Evolutionary conservation across 257 asterid genomes (phyloP).

Genomic region (Thymus mandschuricus): DNA sequence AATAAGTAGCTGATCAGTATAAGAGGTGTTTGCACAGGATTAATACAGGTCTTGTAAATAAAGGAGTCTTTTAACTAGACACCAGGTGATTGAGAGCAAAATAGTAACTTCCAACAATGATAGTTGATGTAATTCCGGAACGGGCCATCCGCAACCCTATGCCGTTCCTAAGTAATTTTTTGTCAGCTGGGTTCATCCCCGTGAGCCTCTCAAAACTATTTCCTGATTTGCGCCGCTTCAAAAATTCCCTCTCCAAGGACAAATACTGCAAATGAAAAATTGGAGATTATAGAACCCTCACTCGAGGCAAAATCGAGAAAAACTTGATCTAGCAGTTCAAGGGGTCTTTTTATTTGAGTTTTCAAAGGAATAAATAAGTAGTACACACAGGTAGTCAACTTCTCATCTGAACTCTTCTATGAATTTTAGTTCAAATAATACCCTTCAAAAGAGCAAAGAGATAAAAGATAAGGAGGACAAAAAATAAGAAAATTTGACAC

Average conservation of each 20-base stretch:
- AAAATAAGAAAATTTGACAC: not conserved
- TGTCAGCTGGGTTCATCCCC: slow-evolving; percentile 89
- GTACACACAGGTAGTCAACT: not conserved
- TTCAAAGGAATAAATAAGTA: not conserved
- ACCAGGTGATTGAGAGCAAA: slow-evolving; percentile 54
- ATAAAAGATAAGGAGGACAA: not conserved
- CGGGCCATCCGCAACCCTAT: slow-evolving; percentile 84
- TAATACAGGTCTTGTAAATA: slow-evolving; percentile 12
- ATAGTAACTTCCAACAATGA: slow-evolving; percentile 60
- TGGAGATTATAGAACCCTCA: slow-evolving; percentile 3
- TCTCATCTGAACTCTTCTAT: not conserved
- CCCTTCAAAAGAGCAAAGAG: not conserved
- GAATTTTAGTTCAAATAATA: not conserved
- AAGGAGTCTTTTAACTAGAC: slow-evolving; percentile 34
- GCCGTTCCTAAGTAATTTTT: slow-evolving; percentile 70
- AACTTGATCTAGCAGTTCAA: not conserved
- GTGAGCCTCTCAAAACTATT: slow-evolving; percentile 81
- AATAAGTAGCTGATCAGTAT: not conserved
- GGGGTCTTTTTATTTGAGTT: not conserved
- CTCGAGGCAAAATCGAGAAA: not conserved
- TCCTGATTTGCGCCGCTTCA: slow-evolving; percentile 79
- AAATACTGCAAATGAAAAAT: slow-evolving; percentile 59
- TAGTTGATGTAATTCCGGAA: slow-evolving; percentile 74
- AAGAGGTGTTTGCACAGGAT: not conserved
- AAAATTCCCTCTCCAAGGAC: slow-evolving; percentile 80